Conservation (phyloP, 345 rosid genomes). For the Salix suchowensis region DNA sequence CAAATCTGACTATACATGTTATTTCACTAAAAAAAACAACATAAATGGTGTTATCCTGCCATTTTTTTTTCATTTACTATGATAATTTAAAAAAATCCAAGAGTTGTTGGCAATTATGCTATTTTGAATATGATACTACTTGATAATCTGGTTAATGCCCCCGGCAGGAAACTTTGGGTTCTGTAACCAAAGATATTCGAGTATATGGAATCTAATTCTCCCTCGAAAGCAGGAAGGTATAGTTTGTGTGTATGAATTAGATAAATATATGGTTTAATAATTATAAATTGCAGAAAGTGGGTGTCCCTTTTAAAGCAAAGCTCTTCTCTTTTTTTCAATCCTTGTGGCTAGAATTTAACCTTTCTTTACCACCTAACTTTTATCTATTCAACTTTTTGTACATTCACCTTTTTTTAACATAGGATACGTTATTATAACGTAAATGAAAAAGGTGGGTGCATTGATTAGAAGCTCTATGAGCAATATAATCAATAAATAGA, state of each 20-base stretch:
- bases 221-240: constrained; percentile 55
- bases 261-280: constrained; percentile 22
- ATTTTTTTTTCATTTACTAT: too few relatives aligned
- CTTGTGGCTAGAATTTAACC: constrained; percentile 16
- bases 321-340: constrained; percentile 30
- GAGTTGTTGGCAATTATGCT: constrained; percentile 16
- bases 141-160: constrained; percentile 28
- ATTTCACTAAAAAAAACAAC: too few relatives aligned
- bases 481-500: not conserved
- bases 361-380: constrained; percentile 1
- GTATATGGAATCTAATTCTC: constrained; percentile 46
- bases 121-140: not conserved
- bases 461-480: not conserved
- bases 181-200: constrained; percentile 3
- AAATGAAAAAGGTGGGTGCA: not conserved
- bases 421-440: not conserved
- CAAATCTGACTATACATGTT: too few relatives aligned
- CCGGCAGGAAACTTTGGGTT: constrained; percentile 7
- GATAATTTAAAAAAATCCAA: not conserved
- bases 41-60: too few relatives aligned
- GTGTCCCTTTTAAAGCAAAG: constrained; percentile 66
- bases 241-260: constrained; percentile 33
- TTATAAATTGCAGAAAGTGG: constrained; percentile 63
- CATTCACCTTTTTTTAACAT: constrained; percentile 3
- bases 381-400: constrained; percentile 18